Percentiles rank a stretch among this genome's conserved stretches.
Evolutionary conservation across 306 rosid species (phyloP).

Genomic region (Inga oerstediana): DNA sequence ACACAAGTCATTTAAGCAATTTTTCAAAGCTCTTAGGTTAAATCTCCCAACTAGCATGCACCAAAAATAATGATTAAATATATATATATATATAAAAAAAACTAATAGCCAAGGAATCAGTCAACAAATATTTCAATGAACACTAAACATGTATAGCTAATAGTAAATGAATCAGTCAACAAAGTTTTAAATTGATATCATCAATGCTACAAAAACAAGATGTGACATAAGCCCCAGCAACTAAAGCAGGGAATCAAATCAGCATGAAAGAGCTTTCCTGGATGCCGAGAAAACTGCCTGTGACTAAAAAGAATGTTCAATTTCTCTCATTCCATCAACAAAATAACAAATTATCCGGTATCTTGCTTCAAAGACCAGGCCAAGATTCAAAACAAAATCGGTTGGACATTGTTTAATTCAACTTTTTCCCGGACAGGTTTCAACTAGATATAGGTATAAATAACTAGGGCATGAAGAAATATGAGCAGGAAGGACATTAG

Average conservation of each 20-base stretch:
- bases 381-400: not conserved
- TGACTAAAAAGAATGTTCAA: not conserved
- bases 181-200: not conserved
- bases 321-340: not conserved
- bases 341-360: not conserved
- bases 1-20: not conserved
- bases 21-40: not conserved
- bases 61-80: not conserved
- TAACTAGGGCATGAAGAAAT: not conserved
- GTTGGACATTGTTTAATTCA: not conserved
- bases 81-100: not conserved
- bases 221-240: not conserved
- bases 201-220: not conserved
- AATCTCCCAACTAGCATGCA: not conserved
- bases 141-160: not conserved
- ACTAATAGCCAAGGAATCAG: not conserved
- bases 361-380: not conserved
- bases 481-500: not conserved
- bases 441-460: not conserved
- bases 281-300: not conserved
- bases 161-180: not conserved
- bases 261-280: not conserved
- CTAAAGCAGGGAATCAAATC: not conserved
- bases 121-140: too few species aligned
- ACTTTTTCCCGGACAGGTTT: not conserved